These are phyloP conservation scores for Arachnomyces sp. DNA, from an alignment of 2,329 filamentous ascomycete species.

Conservation along the genomic window DNA sequence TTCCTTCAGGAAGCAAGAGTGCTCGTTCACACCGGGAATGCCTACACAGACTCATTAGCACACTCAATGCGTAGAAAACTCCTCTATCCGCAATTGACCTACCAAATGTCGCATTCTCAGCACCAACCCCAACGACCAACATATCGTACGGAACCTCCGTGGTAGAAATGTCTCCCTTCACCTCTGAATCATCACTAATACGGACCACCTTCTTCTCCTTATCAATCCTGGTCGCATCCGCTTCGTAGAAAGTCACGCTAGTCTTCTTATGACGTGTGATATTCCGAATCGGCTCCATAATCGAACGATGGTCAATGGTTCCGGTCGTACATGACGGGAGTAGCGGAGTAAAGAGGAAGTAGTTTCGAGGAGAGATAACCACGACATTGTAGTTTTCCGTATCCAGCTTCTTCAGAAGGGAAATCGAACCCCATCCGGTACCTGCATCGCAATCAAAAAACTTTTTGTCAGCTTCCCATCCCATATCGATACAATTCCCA, in stretches of 20 bases:
- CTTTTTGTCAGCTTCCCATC: constrained; percentile 15
- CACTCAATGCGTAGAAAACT: neutral
- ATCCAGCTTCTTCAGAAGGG: constrained; percentile 95
- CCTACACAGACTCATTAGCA: constrained; percentile 34
- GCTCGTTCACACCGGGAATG: constrained; percentile 87
- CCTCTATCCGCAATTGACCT: constrained; percentile 17
- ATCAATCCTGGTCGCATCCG: constrained; percentile 92
- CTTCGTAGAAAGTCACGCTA: constrained; percentile 93
- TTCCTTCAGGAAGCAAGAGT: constrained; percentile 98
- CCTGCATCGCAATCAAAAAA: constrained; percentile 59
- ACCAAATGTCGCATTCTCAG: constrained; percentile 97
- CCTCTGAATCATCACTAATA: constrained; percentile 86
- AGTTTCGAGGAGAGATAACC: constrained; percentile 96
- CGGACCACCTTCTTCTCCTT: constrained; percentile 80
- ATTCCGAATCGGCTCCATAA: constrained; percentile 97
- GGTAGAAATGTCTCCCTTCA: constrained; percentile 73
- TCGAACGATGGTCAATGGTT: constrained; percentile 96
- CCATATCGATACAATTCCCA: neutral
- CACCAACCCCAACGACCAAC: constrained; percentile 93
- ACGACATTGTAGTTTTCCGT: constrained; percentile 99
- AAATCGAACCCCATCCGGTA: constrained; percentile 93
- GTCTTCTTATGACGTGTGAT: constrained; percentile 94
- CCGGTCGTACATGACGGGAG: constrained; percentile 96
- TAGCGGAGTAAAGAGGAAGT: constrained; percentile 98
- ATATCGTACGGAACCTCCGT: constrained; percentile 96